Evolutionary conservation across 306 rosid genomes (phyloP).

Genomic region (Quercus rubra): DNA sequence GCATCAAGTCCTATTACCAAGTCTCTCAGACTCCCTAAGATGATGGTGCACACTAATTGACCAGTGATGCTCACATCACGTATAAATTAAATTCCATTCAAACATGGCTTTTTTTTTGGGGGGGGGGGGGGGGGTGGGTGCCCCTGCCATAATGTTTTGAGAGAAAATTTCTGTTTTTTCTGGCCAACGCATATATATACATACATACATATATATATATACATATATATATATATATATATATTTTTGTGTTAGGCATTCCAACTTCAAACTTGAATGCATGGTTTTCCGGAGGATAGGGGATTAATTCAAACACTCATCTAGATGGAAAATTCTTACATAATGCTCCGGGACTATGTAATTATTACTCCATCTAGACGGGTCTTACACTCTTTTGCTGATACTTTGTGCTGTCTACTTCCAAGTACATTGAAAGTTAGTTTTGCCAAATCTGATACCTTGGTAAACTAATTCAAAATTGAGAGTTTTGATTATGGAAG

Average conservation of each 20-base stretch:
- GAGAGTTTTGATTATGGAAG: too few relatives aligned
- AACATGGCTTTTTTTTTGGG: background rate
- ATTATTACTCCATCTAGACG: background rate
- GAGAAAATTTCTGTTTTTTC: background rate
- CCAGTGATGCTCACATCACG: background rate
- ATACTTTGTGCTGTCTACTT: too few relatives aligned
- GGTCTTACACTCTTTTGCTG: background rate
- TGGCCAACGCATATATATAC: background rate
- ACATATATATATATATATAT: too few relatives aligned
- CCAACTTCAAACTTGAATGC: background rate
- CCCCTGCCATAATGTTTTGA: background rate
- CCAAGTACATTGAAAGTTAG: too few relatives aligned
- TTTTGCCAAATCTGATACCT: too few relatives aligned
- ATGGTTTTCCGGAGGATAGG: background rate
- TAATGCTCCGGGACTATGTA: too few relatives aligned
- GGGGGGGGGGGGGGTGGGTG: too few relatives aligned
- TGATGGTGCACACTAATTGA: background rate
- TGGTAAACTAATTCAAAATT: too few relatives aligned
- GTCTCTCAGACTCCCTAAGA: background rate
- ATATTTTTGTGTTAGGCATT: background rate
- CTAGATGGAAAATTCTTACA: too few relatives aligned
- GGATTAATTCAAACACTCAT: background rate
- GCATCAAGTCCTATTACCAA: background rate
- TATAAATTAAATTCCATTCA: background rate
- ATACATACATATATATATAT: too few relatives aligned